phyloP scores from a whole-genome alignment of 228 moss, liverwort and hornwort species.

The Sphagnum fallax region DNA sequence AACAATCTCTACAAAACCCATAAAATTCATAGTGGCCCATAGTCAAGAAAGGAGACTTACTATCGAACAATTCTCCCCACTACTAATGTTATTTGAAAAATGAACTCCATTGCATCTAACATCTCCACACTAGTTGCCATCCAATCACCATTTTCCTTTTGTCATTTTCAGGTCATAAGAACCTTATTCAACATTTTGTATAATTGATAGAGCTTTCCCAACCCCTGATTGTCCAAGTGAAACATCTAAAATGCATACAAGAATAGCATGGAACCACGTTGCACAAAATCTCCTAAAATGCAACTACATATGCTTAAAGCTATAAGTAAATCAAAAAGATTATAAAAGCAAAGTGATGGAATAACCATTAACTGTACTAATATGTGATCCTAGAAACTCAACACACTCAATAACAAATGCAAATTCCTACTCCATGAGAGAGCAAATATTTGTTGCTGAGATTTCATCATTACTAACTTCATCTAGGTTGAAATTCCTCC shows the following conservation, averaged over 20 bases:
- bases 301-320: too few species aligned
- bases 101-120: conserved; percentile 97
- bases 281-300: too few species aligned
- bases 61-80: conserved; percentile 76
- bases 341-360: background rate
- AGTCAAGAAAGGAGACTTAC: conserved; percentile 40
- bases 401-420: conserved; percentile 87
- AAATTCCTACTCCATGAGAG: conserved; percentile 86
- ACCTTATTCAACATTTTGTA: too few species aligned
- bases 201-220: too few species aligned
- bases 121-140: conserved; percentile 70
- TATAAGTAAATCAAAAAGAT: background rate
- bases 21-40: too few species aligned
- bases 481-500: conserved; percentile 25
- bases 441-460: conserved; percentile 71
- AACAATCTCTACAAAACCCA: too few species aligned
- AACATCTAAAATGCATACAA: too few species aligned
- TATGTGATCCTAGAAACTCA: conserved; percentile 65
- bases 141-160: background rate
- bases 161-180: too few species aligned
- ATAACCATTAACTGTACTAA: conserved; percentile 66
- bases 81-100: conserved; percentile 82
- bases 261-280: too few species aligned
- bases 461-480: conserved; percentile 51
- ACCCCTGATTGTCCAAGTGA: too few species aligned